Evolutionary conservation across 495 filamentous ascomycete genomes (phyloP), one percentile per base, ranked within the genome.

Genomic region (Apodospora peruviana): DNA sequence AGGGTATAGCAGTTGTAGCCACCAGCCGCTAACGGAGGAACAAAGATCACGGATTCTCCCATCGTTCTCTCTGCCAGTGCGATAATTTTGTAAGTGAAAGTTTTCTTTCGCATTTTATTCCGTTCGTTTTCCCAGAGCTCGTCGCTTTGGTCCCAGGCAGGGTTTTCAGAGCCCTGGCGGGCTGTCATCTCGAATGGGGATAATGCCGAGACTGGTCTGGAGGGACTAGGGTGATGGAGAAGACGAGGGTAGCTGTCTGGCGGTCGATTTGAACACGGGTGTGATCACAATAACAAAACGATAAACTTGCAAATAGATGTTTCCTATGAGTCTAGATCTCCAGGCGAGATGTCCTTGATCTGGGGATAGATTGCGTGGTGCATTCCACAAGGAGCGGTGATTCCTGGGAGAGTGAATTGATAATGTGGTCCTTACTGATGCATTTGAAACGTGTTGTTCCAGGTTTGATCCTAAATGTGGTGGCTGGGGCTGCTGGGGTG

Each of bases 1-100:
- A 32, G 40, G 44, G 34, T 59, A 59, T 16, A 59, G 35, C 3
- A 52, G 39, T 59, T 59, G 42, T 48, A 59, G 17, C 56, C 56
- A 18, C 56, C 56, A 32, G 47, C 45, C 25, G 43, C 35, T 18
- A 59, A 24, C 29, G 43, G 56, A 16, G 40, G 19, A 24, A 56
- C 40, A n/a, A 54, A 40, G 17, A 43, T 40, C 16, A 40, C 48
- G n/a, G 39, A 43, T 32, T 38, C 27, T 39, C 20, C 40, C 40
- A 56, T 52, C 23, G 25, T 46, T 16, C 32, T 42, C 19, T 41
- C 42, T 9, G 40, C 52, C 5, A 55, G 38, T 16, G 37, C 17
- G 22, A 51, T 52, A 0, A 55, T 32, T 39, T 35, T 36, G 40
- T 39, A 45, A 22, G 32, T 24, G 4, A 45, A 41, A 11, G 52